Evolutionary conservation across 805 yeast genomes (phyloP).

Genomic region (Danielia oregonensis): DNA sequence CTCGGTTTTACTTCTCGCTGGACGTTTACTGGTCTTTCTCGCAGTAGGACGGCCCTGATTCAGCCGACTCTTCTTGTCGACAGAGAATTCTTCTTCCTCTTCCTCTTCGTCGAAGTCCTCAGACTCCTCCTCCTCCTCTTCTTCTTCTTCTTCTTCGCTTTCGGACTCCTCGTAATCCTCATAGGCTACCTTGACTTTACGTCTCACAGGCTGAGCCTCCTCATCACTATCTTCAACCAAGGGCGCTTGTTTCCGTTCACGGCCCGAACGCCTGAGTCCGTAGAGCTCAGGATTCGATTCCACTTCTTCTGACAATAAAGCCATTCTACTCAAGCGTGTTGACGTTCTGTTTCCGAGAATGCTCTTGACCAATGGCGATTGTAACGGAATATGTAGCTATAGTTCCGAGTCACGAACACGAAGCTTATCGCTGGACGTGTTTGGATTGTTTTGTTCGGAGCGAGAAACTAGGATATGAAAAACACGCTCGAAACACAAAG

Average conservation of each 20-base stretch:
- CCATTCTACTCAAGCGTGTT: conserved; percentile 9
- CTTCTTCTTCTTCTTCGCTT: conserved; percentile 9
- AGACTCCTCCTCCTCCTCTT: conserved; percentile 7
- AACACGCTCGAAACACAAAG: too few species aligned
- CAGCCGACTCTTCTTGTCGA: conserved; percentile 11
- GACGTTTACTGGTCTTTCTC: conserved; percentile 16
- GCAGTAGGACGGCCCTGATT: conserved; percentile 14
- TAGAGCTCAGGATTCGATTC: conserved; percentile 69
- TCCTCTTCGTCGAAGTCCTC: conserved; percentile 18
- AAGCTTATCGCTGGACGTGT: not conserved
- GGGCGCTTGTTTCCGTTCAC: conserved; percentile 46
- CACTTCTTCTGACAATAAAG: conserved; percentile 13
- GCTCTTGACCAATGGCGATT: too few species aligned
- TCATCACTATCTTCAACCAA: conserved; percentile 36
- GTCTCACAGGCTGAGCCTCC: conserved; percentile 19
- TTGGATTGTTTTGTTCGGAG: not conserved
- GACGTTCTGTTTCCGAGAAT: not conserved
- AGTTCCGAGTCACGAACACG: not conserved
- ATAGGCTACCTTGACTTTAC: conserved; percentile 6
- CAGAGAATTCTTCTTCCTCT: conserved; percentile 12
- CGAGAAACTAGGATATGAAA: too few species aligned
- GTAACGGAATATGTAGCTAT: too few species aligned
- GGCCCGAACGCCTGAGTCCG: conserved; percentile 73
- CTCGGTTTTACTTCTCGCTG: conserved; percentile 29
- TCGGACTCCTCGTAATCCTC: conserved; percentile 16